Evolutionary conservation across 148 eudicot genomes (phyloP).

Genomic region (Linanthus parryae): DNA sequence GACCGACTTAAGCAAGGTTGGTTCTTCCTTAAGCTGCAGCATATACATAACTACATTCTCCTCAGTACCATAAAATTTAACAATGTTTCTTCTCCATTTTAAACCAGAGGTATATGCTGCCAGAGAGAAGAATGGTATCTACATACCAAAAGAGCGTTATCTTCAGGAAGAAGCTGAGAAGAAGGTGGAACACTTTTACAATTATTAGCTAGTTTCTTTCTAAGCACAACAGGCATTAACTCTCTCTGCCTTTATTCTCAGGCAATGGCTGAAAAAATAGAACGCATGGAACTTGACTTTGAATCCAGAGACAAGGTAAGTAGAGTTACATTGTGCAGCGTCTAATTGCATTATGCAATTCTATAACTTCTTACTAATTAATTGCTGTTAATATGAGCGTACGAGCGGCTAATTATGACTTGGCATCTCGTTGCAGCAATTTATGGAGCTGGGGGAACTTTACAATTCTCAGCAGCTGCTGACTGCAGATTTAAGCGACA

Average conservation of each 20-base stretch:
- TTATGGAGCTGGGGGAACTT: conserved; percentile 30
- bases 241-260: conserved; percentile 6
- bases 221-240: neutral
- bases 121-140: conserved; percentile 37
- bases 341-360: too few relatives aligned
- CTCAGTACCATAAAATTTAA: neutral
- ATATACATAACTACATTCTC: neutral
- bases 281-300: conserved; percentile 15
- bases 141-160: conserved; percentile 24
- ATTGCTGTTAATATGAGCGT: too few relatives aligned
- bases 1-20: conserved; percentile 34
- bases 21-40: neutral
- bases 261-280: conserved; percentile 24
- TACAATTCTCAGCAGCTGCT: conserved; percentile 23
- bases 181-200: conserved; percentile 25
- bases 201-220: neutral
- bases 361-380: too few relatives aligned
- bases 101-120: conserved; percentile 20
- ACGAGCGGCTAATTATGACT: neutral
- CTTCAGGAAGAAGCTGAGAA: conserved; percentile 23
- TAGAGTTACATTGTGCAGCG: too few relatives aligned
- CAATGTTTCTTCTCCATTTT: neutral
- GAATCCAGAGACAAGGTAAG: conserved; percentile 18
- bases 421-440: conserved; percentile 30
- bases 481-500: conserved; percentile 20